Evolutionary conservation across 139 green algal species (phyloP), one percentile per base, ranked within the genome.

Genomic region (Chlamydomonas incerta): DNA sequence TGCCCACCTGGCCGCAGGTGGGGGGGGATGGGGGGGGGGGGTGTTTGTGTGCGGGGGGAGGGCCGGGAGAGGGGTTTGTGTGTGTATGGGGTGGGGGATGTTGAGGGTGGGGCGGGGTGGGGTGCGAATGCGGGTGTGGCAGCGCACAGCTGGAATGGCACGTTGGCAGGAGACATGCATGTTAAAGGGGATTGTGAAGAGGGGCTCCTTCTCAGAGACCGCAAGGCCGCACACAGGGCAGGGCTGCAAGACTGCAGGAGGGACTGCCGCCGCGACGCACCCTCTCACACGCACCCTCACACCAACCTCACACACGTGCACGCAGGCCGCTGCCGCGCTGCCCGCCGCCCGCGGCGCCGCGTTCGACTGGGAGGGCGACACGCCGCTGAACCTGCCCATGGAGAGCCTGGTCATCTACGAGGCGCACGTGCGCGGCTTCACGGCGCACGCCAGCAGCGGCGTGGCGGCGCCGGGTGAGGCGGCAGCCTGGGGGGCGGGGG

Each of bases 351-450:
- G 8, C 35, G 15, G 31, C 79, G 86, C 92, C 34, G 65, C 87
- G 13, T 98, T 98, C 89, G 94, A 98, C 89, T 98, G 96, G 96
- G 76, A 97, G 89, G 96, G 96, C 0, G 97, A 97, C 87, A 77
- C 60, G 17, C 94, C 95, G 29, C 92, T 98, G 72, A 90, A 91
- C 72, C 85, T 93, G 55, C 93, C 95, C 9, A 94, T 97, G 88
- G 92, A 99, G 85, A 91, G 99, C 50, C 87, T 98, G 24, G 90
- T 99, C 29, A 96, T 99, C 33, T 99, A 99, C 87, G 98, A 99
- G 93, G 96, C 97, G 91, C 96, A 98, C 87, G 97, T 99, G 62
- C 84, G 98, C 31, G 96, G 95, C n/a, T 99, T 99, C 91, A 99
- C 98, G 0, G 74, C 83, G 65, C 87, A 98, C 91, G 28, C 80